These are phyloP conservation scores for Cutaneotrichosporon dermatis DNA, from an alignment of 1,284 basidiomycete species.

Conservation along the genomic window DNA sequence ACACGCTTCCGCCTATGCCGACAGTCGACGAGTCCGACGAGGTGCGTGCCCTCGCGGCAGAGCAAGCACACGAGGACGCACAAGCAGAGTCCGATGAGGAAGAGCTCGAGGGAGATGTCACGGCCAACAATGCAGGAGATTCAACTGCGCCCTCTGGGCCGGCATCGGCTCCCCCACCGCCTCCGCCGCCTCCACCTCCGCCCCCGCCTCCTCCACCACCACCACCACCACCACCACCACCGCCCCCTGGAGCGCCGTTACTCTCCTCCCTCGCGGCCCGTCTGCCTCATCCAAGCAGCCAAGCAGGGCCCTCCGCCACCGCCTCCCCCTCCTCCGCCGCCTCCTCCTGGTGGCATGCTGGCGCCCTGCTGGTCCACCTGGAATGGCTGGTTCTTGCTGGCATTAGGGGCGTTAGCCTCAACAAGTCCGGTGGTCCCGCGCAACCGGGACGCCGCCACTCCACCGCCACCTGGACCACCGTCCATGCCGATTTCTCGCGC, in stretches of 20 bases:
- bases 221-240: constrained; percentile 10
- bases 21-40: constrained; percentile 48
- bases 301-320: constrained; percentile 14
- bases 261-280: constrained; percentile 21
- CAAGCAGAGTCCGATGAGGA: not conserved
- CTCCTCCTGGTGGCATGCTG: constrained; percentile 35
- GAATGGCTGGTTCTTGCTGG: constrained; percentile 45
- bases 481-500: constrained; percentile 27
- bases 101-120: not conserved
- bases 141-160: not conserved
- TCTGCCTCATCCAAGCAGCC: constrained; percentile 1
- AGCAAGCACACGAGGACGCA: not conserved
- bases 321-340: constrained; percentile 43
- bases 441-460: constrained; percentile 12
- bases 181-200: constrained; percentile 5
- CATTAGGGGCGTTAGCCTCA: constrained; percentile 42
- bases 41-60: constrained; percentile 25
- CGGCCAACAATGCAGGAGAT: not conserved
- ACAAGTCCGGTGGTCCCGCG: constrained; percentile 13
- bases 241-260: constrained; percentile 22
- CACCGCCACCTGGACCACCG: constrained; percentile 11
- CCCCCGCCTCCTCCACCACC: constrained; percentile 12
- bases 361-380: constrained; percentile 10
- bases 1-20: constrained; percentile 30
- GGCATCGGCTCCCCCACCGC: constrained; percentile 9